Conservation (phyloP, 257 asterid species). For the Hygrophila difformis region DNA sequence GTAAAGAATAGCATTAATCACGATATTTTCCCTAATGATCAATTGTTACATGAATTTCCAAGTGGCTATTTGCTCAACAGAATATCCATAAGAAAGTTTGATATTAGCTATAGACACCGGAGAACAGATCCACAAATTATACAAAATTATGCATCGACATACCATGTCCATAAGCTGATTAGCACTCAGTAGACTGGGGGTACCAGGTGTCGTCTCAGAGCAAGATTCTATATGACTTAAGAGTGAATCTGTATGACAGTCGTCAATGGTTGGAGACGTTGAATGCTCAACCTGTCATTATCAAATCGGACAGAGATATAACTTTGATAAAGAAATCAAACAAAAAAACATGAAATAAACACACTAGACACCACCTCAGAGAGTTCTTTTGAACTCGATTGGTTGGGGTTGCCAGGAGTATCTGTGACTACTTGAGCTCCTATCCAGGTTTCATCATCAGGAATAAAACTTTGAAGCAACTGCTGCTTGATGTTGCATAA, state of each 20-base stretch:
- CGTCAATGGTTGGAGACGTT: conserved; percentile 36
- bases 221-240: conserved; percentile 35
- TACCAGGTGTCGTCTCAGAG: conserved; percentile 40
- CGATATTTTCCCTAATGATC: too few relatives aligned
- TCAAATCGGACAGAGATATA: conserved; percentile 14
- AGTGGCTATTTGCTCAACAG: too few relatives aligned
- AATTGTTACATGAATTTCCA: too few relatives aligned
- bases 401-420: conserved; percentile 37
- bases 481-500: conserved; percentile 40
- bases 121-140: too few relatives aligned
- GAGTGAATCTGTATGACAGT: conserved; percentile 44
- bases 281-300: conserved; percentile 34
- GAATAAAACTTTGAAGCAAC: conserved; percentile 58
- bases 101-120: too few relatives aligned
- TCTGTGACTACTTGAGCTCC: conserved; percentile 48
- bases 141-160: conserved; percentile 20
- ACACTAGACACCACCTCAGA: conserved; percentile 33
- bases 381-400: conserved; percentile 30
- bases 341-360: conserved; percentile 10
- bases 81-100: too few relatives aligned
- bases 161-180: conserved; percentile 69
- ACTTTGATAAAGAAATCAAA: conserved; percentile 9
- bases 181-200: conserved; percentile 50
- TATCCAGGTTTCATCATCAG: conserved; percentile 67
- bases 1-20: too few relatives aligned